A percentile compares a stretch with the other conserved stretches of the same genome.
These are phyloP conservation scores for Thozetella sp. DNA, from an alignment of 495 filamentous ascomycete species.

Conservation along the genomic window DNA sequence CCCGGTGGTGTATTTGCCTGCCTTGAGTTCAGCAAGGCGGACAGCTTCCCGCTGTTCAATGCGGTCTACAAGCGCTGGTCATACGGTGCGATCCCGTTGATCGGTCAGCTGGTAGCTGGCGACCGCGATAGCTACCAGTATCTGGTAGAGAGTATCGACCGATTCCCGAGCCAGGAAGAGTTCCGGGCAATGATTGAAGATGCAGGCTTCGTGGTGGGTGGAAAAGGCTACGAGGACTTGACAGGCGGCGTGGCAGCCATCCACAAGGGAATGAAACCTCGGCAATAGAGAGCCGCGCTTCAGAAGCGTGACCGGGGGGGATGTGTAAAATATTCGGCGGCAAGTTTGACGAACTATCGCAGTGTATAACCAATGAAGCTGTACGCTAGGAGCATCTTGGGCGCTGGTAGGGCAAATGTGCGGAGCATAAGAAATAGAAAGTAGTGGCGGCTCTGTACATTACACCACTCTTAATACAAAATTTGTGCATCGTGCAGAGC, in stretches of 20 bases:
- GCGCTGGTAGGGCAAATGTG: conserved; percentile 1
- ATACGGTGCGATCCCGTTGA: conserved; percentile 89
- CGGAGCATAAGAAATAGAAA: background rate
- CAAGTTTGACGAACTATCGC: conserved; percentile 5
- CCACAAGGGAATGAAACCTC: conserved; percentile 93
- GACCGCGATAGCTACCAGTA: conserved; percentile 98
- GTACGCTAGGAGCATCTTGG: background rate
- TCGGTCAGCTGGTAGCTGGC: conserved; percentile 92
- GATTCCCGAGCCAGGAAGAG: conserved; percentile 82
- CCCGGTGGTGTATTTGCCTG: conserved; percentile 97
- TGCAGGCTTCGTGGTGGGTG: conserved; percentile 85
- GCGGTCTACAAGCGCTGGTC: conserved; percentile 95
- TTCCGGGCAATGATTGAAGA: conserved; percentile 86
- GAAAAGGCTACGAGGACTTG: conserved; percentile 82
- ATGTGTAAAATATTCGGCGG: background rate
- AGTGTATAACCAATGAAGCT: background rate
- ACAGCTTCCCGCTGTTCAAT: conserved; percentile 68
- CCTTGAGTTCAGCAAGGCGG: conserved; percentile 90
- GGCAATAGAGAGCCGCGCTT: conserved; percentile 20
- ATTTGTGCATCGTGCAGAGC: background rate
- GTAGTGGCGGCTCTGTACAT: background rate
- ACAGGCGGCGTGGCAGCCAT: conserved; percentile 92
- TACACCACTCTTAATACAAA: background rate
- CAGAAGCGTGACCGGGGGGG: background rate
- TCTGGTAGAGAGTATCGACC: conserved; percentile 95